Base-by-base conservation (phyloP, 371 early-diverging fungal species). In the Mortierella sp. region DNA sequence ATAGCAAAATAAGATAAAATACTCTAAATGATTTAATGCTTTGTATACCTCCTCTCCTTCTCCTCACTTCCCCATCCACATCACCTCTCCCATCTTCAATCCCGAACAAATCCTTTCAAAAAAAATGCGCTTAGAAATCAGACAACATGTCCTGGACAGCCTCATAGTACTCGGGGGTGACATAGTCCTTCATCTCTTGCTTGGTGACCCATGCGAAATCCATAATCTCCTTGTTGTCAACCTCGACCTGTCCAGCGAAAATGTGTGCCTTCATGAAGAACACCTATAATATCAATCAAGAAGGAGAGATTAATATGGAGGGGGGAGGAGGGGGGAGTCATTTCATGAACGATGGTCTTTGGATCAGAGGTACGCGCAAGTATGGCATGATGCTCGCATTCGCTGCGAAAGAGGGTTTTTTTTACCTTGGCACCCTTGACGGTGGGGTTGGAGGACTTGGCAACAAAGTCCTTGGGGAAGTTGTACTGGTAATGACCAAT, bases 221-320 rank as follows among this genome's bases (percentile, higher is more conserved):
- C n/a, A 91, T 84, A 45, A 94, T 89, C 80, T 92, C 92, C 54
- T 91, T 80, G 26, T 90, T 85, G 48, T 94, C 91, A 16, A 90
- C 89, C 52, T 90, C 83, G 58, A 91, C 94, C 83, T 95, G 93
- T 42, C 98, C 98, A 28, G 95, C 92, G 75, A 95, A 93, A 73
- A 97, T 92, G 78, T 96, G 95, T 6, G 95, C 97, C 88, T 97
- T 96, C 94, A 98, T 94, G 85, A 94, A 97, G 88, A 98, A 96
- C 26, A 92, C 90, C 91, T 94, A 81, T 50, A 93, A 81, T 50
- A n/a, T 24, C 13, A 21, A 45, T 10, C 13, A 38, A 2, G 16
- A 7, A 44, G 42, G 42, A 38, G 42, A 38, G 5, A 55, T 45
- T 13, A 28, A 57, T 47, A 31, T 38, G 42, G 5, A 38, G 42